Conservation (phyloP, 2,329 filamentous ascomycete genomes). For the Periglandula ipomoeae region DNA sequence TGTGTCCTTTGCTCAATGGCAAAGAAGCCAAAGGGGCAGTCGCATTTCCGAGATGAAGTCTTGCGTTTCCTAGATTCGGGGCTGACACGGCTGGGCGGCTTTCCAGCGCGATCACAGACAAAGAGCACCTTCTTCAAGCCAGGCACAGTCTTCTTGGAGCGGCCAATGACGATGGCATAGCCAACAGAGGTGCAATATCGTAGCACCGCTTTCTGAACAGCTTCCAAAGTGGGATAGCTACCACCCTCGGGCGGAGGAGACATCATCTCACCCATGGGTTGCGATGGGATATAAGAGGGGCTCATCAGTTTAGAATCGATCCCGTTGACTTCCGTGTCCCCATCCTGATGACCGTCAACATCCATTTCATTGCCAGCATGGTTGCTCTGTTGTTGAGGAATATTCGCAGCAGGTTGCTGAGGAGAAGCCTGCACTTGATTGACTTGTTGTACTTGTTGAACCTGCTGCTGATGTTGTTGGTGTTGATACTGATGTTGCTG, state of each 20-base stretch:
- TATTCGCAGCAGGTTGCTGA: constrained; percentile 25
- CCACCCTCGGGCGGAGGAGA: constrained; percentile 55
- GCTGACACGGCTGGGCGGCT: constrained; percentile 51
- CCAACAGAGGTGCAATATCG: constrained; percentile 59
- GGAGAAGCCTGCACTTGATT: constrained; percentile 22
- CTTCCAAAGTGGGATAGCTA: constrained; percentile 54
- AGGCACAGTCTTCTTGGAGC: constrained; percentile 59
- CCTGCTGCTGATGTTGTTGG: constrained; percentile 17
- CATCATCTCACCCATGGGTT: constrained; percentile 51
- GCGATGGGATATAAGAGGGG: constrained; percentile 40
- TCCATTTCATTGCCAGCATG: constrained; percentile 43
- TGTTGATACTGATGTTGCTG: not conserved
- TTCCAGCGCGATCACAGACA: constrained; percentile 57
- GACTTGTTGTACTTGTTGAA: constrained; percentile 23
- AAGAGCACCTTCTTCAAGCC: constrained; percentile 60
- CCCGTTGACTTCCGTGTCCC: constrained; percentile 33
- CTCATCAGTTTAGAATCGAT: constrained; percentile 39
- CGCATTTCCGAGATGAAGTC: constrained; percentile 59
- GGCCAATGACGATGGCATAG: constrained; percentile 59
- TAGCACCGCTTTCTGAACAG: constrained; percentile 54
- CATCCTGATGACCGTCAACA: constrained; percentile 39
- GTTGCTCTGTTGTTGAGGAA: constrained; percentile 30
- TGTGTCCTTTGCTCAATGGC: constrained; percentile 59
- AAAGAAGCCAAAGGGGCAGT: constrained; percentile 62
- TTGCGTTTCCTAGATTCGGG: constrained; percentile 56